Base-by-base conservation (phyloP, 495 filamentous ascomycete species). In the Podospora sp. region DNA sequence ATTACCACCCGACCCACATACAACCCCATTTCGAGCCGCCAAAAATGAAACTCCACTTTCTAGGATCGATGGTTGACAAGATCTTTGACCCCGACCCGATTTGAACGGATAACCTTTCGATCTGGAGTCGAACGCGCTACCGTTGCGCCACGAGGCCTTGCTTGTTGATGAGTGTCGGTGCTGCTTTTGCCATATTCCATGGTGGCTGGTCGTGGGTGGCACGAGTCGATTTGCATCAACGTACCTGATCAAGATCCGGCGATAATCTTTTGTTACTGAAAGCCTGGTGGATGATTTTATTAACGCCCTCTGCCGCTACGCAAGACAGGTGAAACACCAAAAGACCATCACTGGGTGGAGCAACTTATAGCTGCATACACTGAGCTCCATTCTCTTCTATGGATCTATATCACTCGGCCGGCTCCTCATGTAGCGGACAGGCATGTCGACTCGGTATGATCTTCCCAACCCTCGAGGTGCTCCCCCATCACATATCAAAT, bases 71-170 rank as follows among this genome's bases (percentile, higher is more conserved):
- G 14, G 40, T 46, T 12, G 5, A 46, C 2, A 2, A 14, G 40
- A 46, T 46, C 2, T 18, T 6, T 46, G 40, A 46, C 2, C 40
- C 40, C 16, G 40, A 46, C 40, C 40, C 40, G 40, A 46, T 46
- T 46, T 46, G 40, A 46, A 46, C 40, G 40, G 40, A 46, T 46
- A 46, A 46, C 40, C 40, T 46, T 46, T 46, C 40, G 40, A 46
- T 46, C 40, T 46, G 40, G 40, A 46, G 40, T 46, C 40, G 40
- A 46, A 46, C 40, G 40, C 40, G 40, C 29, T 33, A 33, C 29
- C 29, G 29, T 33, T 33, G 29, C 40, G 40, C 40, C 40, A 46
- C 40, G 16, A 46, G 40, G 40, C 40, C 40, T 6, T 46, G 4
- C 40, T 14, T 46, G 9, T 46, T 46, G 4, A 46, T 14, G 12